Conservation (phyloP, 345 rosid species). For the Boechera retrofracta region DNA sequence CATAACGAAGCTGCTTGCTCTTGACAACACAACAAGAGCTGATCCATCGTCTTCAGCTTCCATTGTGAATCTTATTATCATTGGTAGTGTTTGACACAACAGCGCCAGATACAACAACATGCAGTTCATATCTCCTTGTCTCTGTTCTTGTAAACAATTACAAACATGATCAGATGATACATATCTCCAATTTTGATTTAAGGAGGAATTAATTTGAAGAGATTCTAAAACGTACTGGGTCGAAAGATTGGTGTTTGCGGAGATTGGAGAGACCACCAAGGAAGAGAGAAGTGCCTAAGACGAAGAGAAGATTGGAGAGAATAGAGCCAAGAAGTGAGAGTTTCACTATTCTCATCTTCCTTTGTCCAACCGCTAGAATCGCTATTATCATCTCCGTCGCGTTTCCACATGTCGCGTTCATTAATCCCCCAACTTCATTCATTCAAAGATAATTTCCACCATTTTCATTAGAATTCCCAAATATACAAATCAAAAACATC, state of each 20-base stretch:
- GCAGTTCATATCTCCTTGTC: conserved; percentile 84
- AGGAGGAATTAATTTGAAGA: neutral
- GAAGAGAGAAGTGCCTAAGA: conserved; percentile 85
- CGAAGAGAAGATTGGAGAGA: conserved; percentile 87
- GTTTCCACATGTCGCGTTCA: conserved; percentile 96
- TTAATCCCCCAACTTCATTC: conserved; percentile 85
- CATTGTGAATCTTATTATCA: conserved; percentile 59
- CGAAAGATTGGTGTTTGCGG: conserved; percentile 72
- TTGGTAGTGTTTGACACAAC: conserved; percentile 79
- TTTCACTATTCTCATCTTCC: conserved; percentile 76
- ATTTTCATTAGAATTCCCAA: neutral
- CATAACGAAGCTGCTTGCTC: conserved; percentile 88
- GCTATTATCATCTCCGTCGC: conserved; percentile 95
- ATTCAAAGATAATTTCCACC: neutral
- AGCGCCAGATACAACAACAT: conserved; percentile 70
- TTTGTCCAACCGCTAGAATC: conserved; percentile 70
- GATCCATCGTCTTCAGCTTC: conserved; percentile 26
- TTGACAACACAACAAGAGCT: conserved; percentile 62
- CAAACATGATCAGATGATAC: neutral
- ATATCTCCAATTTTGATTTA: too few species aligned
- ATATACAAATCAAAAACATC: neutral
- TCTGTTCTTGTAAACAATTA: conserved; percentile 52
- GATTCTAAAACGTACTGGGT: conserved; percentile 56
- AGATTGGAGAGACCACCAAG: conserved; percentile 84
- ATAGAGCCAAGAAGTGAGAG: conserved; percentile 88